Evolutionary conservation across 371 early-diverging fungal genomes (phyloP), one percentile per base, ranked within the genome.

Genomic region (Mycotypha africana): DNA sequence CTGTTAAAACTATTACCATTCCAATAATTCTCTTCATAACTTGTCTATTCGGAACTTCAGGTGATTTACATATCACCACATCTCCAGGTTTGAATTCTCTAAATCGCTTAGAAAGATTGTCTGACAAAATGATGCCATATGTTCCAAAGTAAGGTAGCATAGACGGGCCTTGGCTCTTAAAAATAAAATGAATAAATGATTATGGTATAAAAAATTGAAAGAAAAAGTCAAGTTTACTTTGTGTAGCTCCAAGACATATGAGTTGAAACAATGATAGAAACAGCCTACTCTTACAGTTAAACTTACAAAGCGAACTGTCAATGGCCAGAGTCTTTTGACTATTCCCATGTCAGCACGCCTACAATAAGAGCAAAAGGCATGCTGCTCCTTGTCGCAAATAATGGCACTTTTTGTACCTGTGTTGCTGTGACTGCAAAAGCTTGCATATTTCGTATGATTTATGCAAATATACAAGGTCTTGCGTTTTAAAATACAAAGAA

Each of bases 131-230:
- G 22, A 85, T 37, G 19, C 88, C 84, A 9, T 73, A 63, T 66
- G 81, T 75, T 58, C 85, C 81, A 42, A 89, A 75, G 15, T 84
- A 86, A 1, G 92, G 90, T 2, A 92, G 72, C 92, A 92, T 92
- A 31, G 89, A 88, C 1, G 92, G 92, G 0, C 92, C 92, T 33
- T 81, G 63, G 57, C 87, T 86, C 91, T 86, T n/a, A 43, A 41
- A 9, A 16, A 32, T 4, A 21, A 25, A 16, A 19, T 22, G 14
- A 23, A 41, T 37, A 16, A 2, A 26, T 35, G 83, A 72, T 53
- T 85, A 69, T 45, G 76, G 66, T 37, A 81, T 83, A 40, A 83
- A 74, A 3, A 78, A 58, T 45, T 85, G 80, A 25, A 74, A 61
- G 38, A 79, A 70, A 47, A 81, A 82, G 7, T 70, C 77, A n/a